Base-by-base conservation (phyloP, 2,329 filamentous ascomycete species). In the Microsporum canis region DNA sequence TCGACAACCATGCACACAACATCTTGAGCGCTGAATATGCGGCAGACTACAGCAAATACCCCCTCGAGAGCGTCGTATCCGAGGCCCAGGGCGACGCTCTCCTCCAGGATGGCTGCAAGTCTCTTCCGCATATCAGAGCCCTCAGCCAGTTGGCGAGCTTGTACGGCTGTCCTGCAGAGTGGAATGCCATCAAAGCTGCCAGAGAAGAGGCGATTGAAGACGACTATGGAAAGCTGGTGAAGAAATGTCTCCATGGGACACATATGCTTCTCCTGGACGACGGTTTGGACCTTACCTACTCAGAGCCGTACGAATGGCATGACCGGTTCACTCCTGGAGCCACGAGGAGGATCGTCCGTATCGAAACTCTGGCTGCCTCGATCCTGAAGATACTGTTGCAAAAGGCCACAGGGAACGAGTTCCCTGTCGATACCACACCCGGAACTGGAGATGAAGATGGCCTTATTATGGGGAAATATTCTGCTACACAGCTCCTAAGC, bases 221-320 rank as follows among this genome's bases (percentile, higher is more conserved):
- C 23, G 75, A 81, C 62, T 80, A 82, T 60, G 76, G 83, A 3
- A 79, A 73, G 2, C 84, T 90, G 77, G 78, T 83, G 8, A 77
- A 75, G 51, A 79, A 77, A 64, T 94, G 88, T 66, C 79, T 95
- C 3, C 73, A 82, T 10, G 88, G 88, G 1, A 88, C 89, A 33
- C 84, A 91, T 70, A 83, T 82, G 1, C 78, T 92, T 8, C 78
- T 95, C 1, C 80, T 95, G n/a, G 89, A 94, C 66, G 89, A 94
- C 72, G 86, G 88, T 0, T 74, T 92, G 5, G 80, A 82, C 59
- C 75, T 77, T 12, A 75, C 76, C 1, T 78, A 81, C 5, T 80
- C 83, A 1, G 80, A 88, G 65, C 71, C 78, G 0, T 88, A 84
- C 66, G 69, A 75, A 3, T 88, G 84, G 81, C 86, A 90, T 69